Conservation (phyloP, 2,329 filamentous ascomycete genomes). For the Trichoderma harzianum region DNA sequence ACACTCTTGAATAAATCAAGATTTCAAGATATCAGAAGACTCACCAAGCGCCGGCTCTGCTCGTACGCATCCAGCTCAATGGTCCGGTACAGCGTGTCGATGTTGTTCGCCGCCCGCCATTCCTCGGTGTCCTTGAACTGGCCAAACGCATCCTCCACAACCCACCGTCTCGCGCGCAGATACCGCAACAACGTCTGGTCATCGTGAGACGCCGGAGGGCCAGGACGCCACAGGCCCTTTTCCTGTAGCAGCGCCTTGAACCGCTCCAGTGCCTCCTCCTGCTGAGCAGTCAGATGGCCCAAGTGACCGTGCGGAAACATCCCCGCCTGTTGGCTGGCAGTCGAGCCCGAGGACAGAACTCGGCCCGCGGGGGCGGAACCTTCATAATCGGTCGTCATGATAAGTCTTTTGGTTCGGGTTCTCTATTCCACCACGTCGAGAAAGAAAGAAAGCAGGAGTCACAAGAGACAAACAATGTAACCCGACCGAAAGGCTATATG, state of each 20-base stretch:
- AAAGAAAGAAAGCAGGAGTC: not conserved
- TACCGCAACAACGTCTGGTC: slow-evolving; percentile 77
- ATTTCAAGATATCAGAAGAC: not conserved
- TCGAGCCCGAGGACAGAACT: slow-evolving; percentile 31
- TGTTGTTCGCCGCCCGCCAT: slow-evolving; percentile 76
- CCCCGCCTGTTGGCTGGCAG: slow-evolving; percentile 38
- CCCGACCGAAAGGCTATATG: not conserved
- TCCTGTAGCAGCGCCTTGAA: slow-evolving; percentile 70
- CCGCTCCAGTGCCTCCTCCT: slow-evolving; percentile 62
- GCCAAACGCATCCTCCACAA: slow-evolving; percentile 69
- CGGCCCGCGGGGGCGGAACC: slow-evolving; percentile 27
- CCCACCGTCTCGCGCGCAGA: slow-evolving; percentile 79
- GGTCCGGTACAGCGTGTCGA: slow-evolving; percentile 77
- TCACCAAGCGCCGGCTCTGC: slow-evolving; percentile 69
- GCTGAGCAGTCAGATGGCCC: slow-evolving; percentile 67
- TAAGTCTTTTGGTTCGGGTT: not conserved
- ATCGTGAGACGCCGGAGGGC: slow-evolving; percentile 61
- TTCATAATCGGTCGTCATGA: slow-evolving; percentile 28
- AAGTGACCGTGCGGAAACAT: slow-evolving; percentile 73
- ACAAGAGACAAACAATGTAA: not conserved
- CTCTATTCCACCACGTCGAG: not conserved
- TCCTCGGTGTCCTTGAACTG: slow-evolving; percentile 88
- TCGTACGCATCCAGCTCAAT: slow-evolving; percentile 86
- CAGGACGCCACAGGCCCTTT: slow-evolving; percentile 60
- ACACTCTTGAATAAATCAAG: no score